A percentile compares a stretch with the other conserved stretches of the same genome.
phyloP scores from a whole-genome alignment of 2,329 filamentous ascomycete genomes.

The Bipolaris cookei region DNA sequence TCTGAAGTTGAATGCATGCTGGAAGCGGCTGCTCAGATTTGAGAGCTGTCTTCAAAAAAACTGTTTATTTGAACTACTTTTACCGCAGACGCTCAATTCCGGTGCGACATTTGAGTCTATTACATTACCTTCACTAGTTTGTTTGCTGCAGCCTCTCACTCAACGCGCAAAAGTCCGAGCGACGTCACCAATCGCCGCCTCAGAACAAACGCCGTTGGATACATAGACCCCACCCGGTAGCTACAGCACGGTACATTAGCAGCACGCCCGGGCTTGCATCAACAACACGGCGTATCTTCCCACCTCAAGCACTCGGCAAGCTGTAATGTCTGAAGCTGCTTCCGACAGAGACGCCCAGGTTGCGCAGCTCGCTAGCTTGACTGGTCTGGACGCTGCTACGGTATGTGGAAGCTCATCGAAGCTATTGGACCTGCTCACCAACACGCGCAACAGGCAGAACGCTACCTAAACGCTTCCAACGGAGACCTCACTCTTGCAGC shows the following conservation, averaged over 20 bases:
- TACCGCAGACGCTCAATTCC: not conserved
- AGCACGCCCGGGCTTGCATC: conserved; percentile 14
- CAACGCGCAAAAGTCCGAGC: conserved; percentile 3
- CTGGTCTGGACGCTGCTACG: conserved; percentile 43
- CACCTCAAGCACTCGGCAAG: not conserved
- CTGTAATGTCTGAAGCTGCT: conserved; percentile 43
- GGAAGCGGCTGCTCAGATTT: not conserved
- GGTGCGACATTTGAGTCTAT: not conserved
- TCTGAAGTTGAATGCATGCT: conserved; percentile 15
- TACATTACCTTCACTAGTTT: too few species aligned
- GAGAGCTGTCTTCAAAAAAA: not conserved
- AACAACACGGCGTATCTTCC: conserved; percentile 6
- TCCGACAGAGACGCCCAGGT: conserved; percentile 45
- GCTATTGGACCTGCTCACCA: conserved; percentile 28
- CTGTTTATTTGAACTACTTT: not conserved
- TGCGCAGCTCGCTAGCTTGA: conserved; percentile 45
- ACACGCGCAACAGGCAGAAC: conserved; percentile 50
- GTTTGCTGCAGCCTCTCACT: too few species aligned
- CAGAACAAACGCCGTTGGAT: conserved; percentile 2
- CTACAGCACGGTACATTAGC: conserved; percentile 1
- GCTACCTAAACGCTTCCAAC: conserved; percentile 52
- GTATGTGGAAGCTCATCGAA: conserved; percentile 44
- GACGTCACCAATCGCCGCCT: conserved; percentile 16
- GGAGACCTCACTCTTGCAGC: conserved; percentile 56
- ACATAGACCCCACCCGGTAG: conserved; percentile 10